Percentiles rank a stretch among this genome's conserved stretches.
Evolutionary conservation across 1,284 basidiomycete species (phyloP).

Genomic region (Grifola frondosa): DNA sequence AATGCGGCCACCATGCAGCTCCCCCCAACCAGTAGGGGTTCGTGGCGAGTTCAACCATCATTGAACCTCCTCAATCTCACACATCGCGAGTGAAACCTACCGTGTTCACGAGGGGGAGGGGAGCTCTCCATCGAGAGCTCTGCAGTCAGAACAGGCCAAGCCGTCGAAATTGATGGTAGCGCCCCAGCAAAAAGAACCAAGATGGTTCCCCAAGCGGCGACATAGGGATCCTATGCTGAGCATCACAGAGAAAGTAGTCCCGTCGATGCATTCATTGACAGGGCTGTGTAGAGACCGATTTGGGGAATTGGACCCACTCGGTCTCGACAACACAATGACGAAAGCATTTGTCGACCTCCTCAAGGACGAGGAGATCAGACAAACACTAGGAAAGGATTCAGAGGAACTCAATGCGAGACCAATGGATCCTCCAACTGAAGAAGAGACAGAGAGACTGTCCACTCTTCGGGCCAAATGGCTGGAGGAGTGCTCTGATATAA

Average conservation of each 20-base stretch:
- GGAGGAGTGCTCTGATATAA: constrained; percentile 5
- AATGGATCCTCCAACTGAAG: too few species aligned
- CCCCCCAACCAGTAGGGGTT: background rate
- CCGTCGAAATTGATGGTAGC: background rate
- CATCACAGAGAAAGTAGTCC: background rate
- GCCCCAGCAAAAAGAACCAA: background rate
- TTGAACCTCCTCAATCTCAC: constrained; percentile 9
- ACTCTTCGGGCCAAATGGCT: too few species aligned
- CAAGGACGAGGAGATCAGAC: constrained; percentile 5
- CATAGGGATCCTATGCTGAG: background rate
- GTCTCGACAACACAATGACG: constrained; percentile 4
- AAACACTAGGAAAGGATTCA: too few species aligned
- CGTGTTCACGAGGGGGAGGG: constrained; percentile 7
- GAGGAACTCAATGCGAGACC: too few species aligned
- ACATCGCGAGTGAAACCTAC: background rate
- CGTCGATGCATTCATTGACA: constrained; percentile 1
- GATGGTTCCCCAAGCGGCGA: constrained; percentile 5
- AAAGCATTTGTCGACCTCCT: background rate
- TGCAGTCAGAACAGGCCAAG: too few species aligned
- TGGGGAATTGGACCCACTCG: constrained; percentile 1
- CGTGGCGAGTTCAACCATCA: background rate
- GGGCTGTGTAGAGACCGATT: background rate
- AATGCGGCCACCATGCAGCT: background rate
- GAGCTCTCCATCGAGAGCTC: background rate
- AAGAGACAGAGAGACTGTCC: too few species aligned